Evolutionary conservation across 495 filamentous ascomycete species (phyloP).

Genomic region (Aspergillus sclerotiicarbonarius): DNA sequence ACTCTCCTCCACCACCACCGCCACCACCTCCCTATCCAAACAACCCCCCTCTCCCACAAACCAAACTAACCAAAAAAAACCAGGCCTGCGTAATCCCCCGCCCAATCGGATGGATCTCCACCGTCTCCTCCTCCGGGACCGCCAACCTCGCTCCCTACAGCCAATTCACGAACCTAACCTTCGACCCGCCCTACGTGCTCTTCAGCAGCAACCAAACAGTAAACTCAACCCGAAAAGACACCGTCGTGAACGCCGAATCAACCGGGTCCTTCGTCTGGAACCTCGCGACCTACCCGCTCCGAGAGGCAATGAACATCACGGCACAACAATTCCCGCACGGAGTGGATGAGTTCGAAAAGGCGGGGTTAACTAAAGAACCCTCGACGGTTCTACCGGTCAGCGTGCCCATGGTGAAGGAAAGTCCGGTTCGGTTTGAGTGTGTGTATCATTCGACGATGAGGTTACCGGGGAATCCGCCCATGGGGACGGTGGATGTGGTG

Average conservation of each 20-base stretch:
- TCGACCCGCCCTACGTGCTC: slow-evolving; percentile 59
- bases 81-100: slow-evolving; percentile 44
- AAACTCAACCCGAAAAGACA: slow-evolving; percentile 47
- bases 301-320: slow-evolving; percentile 50
- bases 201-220: slow-evolving; percentile 53
- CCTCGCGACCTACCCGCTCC: slow-evolving; percentile 53
- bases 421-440: slow-evolving; percentile 58
- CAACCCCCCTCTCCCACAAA: not conserved
- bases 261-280: slow-evolving; percentile 58
- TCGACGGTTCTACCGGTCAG: slow-evolving; percentile 33
- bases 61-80: not conserved
- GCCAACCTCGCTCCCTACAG: slow-evolving; percentile 55
- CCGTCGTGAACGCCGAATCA: slow-evolving; percentile 49
- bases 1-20: too few species aligned
- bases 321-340: slow-evolving; percentile 42
- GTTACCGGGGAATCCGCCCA: slow-evolving; percentile 50
- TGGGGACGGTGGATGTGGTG: slow-evolving; percentile 54
- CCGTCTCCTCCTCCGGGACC: slow-evolving; percentile 28
- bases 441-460: slow-evolving; percentile 50
- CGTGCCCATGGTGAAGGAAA: slow-evolving; percentile 49
- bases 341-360: slow-evolving; percentile 54
- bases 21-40: not conserved
- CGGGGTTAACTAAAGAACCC: slow-evolving; percentile 44
- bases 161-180: slow-evolving; percentile 61
- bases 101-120: slow-evolving; percentile 49